A percentile compares a stretch with the other conserved stretches of the same genome.
phyloP scores from a whole-genome alignment of 2,329 filamentous ascomycete genomes.

The Dothistroma septosporum region DNA sequence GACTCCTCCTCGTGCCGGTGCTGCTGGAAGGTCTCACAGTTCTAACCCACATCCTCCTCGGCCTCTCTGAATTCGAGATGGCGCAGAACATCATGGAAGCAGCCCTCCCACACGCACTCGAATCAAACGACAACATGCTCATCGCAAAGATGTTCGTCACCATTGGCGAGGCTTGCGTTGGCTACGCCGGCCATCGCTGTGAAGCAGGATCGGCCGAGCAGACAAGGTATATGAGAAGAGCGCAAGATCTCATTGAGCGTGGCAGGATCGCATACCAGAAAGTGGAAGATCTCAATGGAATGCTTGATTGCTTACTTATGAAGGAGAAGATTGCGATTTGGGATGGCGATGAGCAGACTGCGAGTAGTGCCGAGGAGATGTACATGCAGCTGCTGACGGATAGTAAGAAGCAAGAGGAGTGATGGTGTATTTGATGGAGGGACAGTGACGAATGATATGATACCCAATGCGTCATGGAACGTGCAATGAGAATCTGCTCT shows the following conservation, averaged over 20 bases:
- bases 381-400: slow-evolving; percentile 20
- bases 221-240: slow-evolving; percentile 24
- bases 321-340: slow-evolving; percentile 72
- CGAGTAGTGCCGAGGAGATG: slow-evolving; percentile 23
- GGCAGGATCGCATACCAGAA: slow-evolving; percentile 54
- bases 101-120: slow-evolving; percentile 67
- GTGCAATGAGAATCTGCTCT: not conserved
- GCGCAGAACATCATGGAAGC: slow-evolving; percentile 62
- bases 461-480: not conserved
- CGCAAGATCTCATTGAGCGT: slow-evolving; percentile 29
- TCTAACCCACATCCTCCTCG: slow-evolving; percentile 64
- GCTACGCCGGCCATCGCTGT: slow-evolving; percentile 59
- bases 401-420: not conserved
- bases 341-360: slow-evolving; percentile 52
- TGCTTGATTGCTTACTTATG: slow-evolving; percentile 77
- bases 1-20: slow-evolving; percentile 61
- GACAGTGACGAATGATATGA: not conserved
- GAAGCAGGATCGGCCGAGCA: slow-evolving; percentile 27
- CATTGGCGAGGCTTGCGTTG: slow-evolving; percentile 75
- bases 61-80: slow-evolving; percentile 65
- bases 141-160: slow-evolving; percentile 64
- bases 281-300: slow-evolving; percentile 64
- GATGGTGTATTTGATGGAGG: not conserved
- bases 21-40: slow-evolving; percentile 70
- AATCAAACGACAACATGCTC: slow-evolving; percentile 61